Conservation (phyloP, 176 grass and related monocot species). For the Metroxylon sagu region DNA sequence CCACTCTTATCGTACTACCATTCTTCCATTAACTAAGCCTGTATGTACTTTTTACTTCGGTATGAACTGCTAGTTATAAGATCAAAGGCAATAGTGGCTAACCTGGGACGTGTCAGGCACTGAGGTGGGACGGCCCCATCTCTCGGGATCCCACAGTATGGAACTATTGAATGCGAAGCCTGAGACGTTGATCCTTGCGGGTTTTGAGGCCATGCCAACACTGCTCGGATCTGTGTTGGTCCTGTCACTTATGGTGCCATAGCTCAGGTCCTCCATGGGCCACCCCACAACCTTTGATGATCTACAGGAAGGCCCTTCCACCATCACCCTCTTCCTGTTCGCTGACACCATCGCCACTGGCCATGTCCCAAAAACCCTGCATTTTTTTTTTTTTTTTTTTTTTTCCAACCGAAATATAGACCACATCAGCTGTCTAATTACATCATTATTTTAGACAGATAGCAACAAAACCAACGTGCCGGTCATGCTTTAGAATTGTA, state of each 20-base stretch:
- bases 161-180: constrained; percentile 58
- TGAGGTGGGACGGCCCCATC: constrained; percentile 29
- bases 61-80: neutral
- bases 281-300: constrained; percentile 43
- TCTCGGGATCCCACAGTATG: constrained; percentile 48
- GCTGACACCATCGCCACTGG: constrained; percentile 29
- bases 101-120: constrained; percentile 32
- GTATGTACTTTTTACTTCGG: neutral
- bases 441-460: neutral
- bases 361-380: constrained; percentile 50
- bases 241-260: neutral
- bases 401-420: neutral
- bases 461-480: neutral
- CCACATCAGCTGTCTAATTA: neutral
- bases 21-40: too few species aligned
- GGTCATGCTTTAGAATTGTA: too few species aligned
- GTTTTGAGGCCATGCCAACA: neutral
- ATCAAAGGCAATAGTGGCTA: neutral
- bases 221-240: too few species aligned
- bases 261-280: constrained; percentile 28
- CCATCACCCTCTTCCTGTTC: constrained; percentile 19
- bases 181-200: constrained; percentile 27
- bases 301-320: constrained; percentile 41
- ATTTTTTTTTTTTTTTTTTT: constrained; percentile 16
- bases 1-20: too few species aligned